Percentiles rank a stretch among this genome's conserved stretches.
Conservation (phyloP, 768 basidiomycete species). For the Clavaria fumosa region DNA sequence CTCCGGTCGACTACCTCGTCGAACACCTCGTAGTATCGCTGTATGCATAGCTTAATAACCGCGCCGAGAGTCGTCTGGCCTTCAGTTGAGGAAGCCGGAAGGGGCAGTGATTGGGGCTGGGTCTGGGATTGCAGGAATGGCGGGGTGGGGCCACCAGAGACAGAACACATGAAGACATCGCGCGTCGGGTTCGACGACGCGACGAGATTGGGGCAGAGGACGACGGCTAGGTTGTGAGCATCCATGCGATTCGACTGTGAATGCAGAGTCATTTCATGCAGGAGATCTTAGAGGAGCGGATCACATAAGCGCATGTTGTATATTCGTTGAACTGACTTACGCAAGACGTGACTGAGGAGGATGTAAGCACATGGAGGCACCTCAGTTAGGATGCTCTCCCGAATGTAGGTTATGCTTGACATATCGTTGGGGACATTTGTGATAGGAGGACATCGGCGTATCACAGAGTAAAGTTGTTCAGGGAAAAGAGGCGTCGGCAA, state of each 20-base stretch:
- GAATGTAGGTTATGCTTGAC: slow-evolving; percentile 45
- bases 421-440: slow-evolving; percentile 39
- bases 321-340: slow-evolving; percentile 22
- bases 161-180: slow-evolving; percentile 61
- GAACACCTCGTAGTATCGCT: slow-evolving; percentile 74
- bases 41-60: slow-evolving; percentile 63
- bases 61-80: slow-evolving; percentile 52
- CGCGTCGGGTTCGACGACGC: slow-evolving; percentile 48
- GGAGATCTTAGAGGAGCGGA: slow-evolving; percentile 34
- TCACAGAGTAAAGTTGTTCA: slow-evolving; percentile 46
- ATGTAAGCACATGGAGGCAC: slow-evolving; percentile 62
- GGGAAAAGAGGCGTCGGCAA: slow-evolving; percentile 68
- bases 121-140: slow-evolving; percentile 16
- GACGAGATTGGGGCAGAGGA: slow-evolving; percentile 68
- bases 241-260: slow-evolving; percentile 64
- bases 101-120: too few relatives aligned
- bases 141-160: slow-evolving; percentile 34
- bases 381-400: slow-evolving; percentile 49
- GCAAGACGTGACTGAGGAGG: slow-evolving; percentile 51
- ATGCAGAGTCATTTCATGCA: slow-evolving; percentile 64
- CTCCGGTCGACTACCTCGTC: slow-evolving; percentile 63
- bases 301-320: background rate
- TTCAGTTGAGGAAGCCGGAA: slow-evolving; percentile 20
- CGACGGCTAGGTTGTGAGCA: slow-evolving; percentile 67
- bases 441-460: slow-evolving; percentile 52